Evolutionary conservation across 306 rosid genomes (phyloP).

Genomic region (Gillenia trifoliata): DNA sequence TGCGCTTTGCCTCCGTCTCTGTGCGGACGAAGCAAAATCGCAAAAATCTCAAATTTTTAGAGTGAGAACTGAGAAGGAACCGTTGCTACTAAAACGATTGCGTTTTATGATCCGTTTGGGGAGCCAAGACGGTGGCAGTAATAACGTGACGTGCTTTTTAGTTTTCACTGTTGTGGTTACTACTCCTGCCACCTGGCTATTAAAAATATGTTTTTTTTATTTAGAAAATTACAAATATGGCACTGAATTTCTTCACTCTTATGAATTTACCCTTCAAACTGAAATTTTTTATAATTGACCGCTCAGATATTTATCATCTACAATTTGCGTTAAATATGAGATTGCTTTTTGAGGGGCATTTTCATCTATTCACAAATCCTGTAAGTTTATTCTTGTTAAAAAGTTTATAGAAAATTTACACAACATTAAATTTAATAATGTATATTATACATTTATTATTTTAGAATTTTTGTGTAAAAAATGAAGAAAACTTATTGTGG

Average conservation of each 20-base stretch:
- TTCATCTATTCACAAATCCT: too few species aligned
- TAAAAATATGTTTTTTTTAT: background rate
- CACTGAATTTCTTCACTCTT: too few species aligned
- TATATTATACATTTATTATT: too few species aligned
- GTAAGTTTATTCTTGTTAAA: too few species aligned
- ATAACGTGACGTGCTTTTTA: too few species aligned
- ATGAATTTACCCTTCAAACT: too few species aligned
- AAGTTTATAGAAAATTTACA: background rate
- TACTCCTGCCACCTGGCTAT: background rate
- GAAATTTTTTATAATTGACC: background rate
- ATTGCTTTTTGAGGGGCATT: background rate
- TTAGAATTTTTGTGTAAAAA: too few species aligned
- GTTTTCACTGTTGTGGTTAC: too few species aligned
- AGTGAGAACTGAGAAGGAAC: background rate
- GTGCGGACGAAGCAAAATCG: background rate
- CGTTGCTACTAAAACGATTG: background rate
- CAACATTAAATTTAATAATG: too few species aligned
- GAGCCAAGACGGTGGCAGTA: background rate
- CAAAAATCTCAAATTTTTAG: background rate
- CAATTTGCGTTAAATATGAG: background rate
- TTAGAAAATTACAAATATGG: too few species aligned
- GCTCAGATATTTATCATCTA: background rate
- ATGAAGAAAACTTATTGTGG: too few species aligned
- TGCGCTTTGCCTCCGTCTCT: background rate
- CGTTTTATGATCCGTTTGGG: background rate